Evolutionary conservation across 2,329 filamentous ascomycete genomes (phyloP).

Genomic region (Beauveria sp.): DNA sequence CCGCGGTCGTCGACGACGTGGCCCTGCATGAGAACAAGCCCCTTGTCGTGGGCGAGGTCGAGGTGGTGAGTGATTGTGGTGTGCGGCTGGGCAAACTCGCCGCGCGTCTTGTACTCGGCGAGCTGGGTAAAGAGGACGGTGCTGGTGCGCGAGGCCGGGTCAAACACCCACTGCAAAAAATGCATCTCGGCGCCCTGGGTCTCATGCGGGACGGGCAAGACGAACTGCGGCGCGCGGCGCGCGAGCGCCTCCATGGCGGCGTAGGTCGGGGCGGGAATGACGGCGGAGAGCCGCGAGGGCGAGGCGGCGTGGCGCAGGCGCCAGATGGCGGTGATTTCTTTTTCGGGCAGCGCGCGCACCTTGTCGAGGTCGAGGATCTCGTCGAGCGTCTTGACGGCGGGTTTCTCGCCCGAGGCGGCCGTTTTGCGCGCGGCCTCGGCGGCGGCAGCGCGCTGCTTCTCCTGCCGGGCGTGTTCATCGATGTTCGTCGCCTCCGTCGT

Average conservation of each 20-base stretch:
- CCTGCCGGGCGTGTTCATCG: constrained; percentile 11
- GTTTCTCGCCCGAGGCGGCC: constrained; percentile 18
- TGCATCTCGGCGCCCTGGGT: constrained; percentile 78
- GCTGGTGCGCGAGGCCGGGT: constrained; percentile 52
- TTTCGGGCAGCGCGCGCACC: constrained; percentile 59
- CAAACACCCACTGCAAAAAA: constrained; percentile 94
- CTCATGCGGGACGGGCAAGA: constrained; percentile 72
- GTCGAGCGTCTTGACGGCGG: constrained; percentile 39
- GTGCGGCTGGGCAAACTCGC: constrained; percentile 84
- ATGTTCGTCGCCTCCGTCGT: constrained; percentile 16
- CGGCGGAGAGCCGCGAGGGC: constrained; percentile 72
- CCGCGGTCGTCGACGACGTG: constrained; percentile 68
- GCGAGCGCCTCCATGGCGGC: constrained; percentile 63
- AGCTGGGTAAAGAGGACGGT: constrained; percentile 90
- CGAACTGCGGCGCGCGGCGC: constrained; percentile 73
- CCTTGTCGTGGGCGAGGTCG: constrained; percentile 67
- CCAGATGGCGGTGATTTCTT: constrained; percentile 86
- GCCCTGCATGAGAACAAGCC: constrained; percentile 80
- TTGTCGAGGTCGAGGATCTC: constrained; percentile 71
- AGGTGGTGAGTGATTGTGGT: constrained; percentile 90
- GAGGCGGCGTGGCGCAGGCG: constrained; percentile 74
- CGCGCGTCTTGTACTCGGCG: constrained; percentile 84
- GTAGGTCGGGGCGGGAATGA: constrained; percentile 70
- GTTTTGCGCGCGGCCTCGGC: constrained; percentile 13
- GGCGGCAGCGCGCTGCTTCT: neutral